Evolutionary conservation across 345 rosid species (phyloP), one percentile per base, ranked within the genome.

Genomic region (Bruguiera gymnorhiza): DNA sequence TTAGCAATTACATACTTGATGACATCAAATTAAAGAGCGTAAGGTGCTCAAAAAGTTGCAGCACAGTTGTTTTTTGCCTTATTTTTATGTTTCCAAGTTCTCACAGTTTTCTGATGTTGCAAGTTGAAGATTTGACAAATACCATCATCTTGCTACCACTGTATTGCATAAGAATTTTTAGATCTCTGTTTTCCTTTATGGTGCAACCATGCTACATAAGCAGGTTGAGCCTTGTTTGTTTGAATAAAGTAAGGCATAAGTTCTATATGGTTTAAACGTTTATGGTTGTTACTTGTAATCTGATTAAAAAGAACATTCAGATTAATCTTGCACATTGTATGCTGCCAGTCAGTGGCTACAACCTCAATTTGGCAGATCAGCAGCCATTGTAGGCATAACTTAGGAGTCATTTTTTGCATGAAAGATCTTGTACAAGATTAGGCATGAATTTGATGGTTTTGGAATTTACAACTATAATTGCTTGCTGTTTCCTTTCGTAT

Each of bases 201-300:
- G 24, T 37, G 11, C 13, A 50, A 36, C 51, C 60, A 29, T 48
- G 24, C 39, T 50, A 26, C n/a, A 21, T 18, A 13, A 39, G 46
- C 8, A 19, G 39, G 15, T 39, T 11, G 8, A 5, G 20, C 24
- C 16, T 24, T 24, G 20, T 69, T 15, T 6, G 29, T 51, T 48
- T 48, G 59, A 43, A 62, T 8, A n/a, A n/a, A 20, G 2, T 69
- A 9, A 69, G 50, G 46, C 34, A 61, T 67, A 50, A 69, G 48
- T 6, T 60, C 29, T 15, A 18, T 29, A 32, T 39, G 11, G 27
- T 34, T 16, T 30, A 60, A 26, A 20, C 27, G 37, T 43, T 43
- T 43, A 13, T 43, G 16, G 50, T 13, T 43, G 50, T 15, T 26
- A 56, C 24, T 43, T 43, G 50, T 15, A 43, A 56, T 36, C 31